Evolutionary conservation across 345 rosid genomes (phyloP), one percentile per base, ranked within the genome.

Genomic region (Ceriops decandra): DNA sequence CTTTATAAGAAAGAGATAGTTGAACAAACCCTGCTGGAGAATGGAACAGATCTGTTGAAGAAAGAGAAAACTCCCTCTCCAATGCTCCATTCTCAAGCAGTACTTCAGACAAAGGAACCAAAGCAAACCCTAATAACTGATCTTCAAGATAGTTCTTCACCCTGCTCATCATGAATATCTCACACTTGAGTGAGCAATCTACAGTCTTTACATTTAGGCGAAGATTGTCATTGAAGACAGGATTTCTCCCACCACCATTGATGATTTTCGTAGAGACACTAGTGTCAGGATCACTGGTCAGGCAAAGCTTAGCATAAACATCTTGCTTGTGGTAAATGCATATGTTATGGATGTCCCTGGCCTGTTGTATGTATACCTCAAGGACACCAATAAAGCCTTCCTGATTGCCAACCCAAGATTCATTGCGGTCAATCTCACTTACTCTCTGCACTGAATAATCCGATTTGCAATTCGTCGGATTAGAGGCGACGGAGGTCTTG

Each of bases 261-360:
- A 95, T 95, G 87, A 82, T 92, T 64, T 87, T 92, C 79, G 99
- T 86, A 51, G 98, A 83, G 49, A 83, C 92, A 2, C 86, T 73
- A 80, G 68, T 83, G 60, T 90, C 92, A 21, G 98, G 99, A 68
- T 91, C 89, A 75, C 85, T 84, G 21, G 97, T 92, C 66, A 95
- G 81, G 72, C 97, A 90, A 79, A 92, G 83, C 91, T 90, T 95
- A 60, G 98, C 98, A 80, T 95, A 95, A 71, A 95, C 99, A 74
- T 95, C 99, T 76, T 95, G 99, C 83, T 95, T 95, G 79, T 95
- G 99, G 88, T 95, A 95, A 81, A 95, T 95, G 87, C 99, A 95
- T 74, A 95, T 88, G 88, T 92, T 95, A 2, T 95, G 98, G 69
- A 95, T 92, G 78, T 95, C 99, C 78, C 99, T 84, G n/a, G 99